Conservation (phyloP, 2,329 filamentous ascomycete species). For the Helotiales sp. region DNA sequence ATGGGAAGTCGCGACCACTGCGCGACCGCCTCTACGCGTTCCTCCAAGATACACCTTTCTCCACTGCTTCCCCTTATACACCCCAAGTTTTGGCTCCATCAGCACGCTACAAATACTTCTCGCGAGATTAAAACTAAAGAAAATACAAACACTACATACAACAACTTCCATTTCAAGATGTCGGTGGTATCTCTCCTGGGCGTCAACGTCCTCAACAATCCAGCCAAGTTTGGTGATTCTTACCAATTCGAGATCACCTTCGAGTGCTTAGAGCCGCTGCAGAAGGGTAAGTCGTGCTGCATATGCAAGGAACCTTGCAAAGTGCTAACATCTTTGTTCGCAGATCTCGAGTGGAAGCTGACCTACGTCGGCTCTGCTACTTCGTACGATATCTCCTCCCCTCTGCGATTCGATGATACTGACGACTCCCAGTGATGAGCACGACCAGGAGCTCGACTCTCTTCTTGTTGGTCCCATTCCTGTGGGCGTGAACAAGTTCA, state of each 20-base stretch:
- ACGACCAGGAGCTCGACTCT: slow-evolving; percentile 97
- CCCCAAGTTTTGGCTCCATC: too few species aligned
- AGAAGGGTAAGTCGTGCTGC: slow-evolving; percentile 67
- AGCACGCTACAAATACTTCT: too few species aligned
- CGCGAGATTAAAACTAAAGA: too few species aligned
- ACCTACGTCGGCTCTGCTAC: slow-evolving; percentile 98
- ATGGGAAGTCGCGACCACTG: neutral
- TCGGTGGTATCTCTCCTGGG: slow-evolving; percentile 95
- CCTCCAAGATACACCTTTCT: too few species aligned
- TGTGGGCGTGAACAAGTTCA: slow-evolving; percentile 96
- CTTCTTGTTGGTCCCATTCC: slow-evolving; percentile 97
- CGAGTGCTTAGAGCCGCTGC: slow-evolving; percentile 90
- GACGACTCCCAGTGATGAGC: slow-evolving; percentile 53
- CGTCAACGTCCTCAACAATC: slow-evolving; percentile 96
- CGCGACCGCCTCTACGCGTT: too few species aligned
- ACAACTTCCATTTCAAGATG: slow-evolving; percentile 57
- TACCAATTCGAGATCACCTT: slow-evolving; percentile 99
- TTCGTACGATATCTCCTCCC: slow-evolving; percentile 62
- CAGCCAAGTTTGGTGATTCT: slow-evolving; percentile 85
- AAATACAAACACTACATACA: neutral
- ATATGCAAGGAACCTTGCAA: neutral
- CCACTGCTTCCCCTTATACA: too few species aligned
- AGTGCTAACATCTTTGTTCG: slow-evolving; percentile 20
- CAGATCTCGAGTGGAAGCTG: slow-evolving; percentile 98
- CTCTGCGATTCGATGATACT: neutral